Base-by-base conservation (phyloP, 129 eudicot genomes). In the Pulicaria dysenterica region DNA sequence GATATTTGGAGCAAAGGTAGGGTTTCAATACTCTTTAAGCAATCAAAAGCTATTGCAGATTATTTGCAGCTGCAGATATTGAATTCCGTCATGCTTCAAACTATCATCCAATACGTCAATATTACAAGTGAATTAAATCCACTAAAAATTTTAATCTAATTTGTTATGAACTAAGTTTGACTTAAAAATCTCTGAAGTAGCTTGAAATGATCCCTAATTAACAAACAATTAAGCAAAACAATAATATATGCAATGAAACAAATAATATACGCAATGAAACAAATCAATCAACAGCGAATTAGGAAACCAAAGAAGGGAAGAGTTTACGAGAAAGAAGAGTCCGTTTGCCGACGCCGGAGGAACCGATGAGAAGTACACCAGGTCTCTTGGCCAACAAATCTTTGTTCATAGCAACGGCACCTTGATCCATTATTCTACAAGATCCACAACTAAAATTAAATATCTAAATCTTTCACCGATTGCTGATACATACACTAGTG, bases 271-370 rank as follows among this genome's bases (percentile, higher is more conserved):
- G 53, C 39, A 16, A 6, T 8, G 47, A 50, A 41, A 50, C 1
- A 3, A 39, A 17, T 36, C 3, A 65, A 79, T 13, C 3, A 9
- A 53, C 24, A 40, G 45, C 13, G 34, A 12, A 47, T 1, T 40
- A 39, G 3, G 45, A 58, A 43, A 39, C 2, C 3, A 43, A 68
- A 65, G 36, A 17, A 34, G 37, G 66, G 56, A 49, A 66, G 17
- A 11, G 58, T 73, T 67, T 85, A 92, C 97, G 86, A 14, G 97
- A 84, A 59, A 92, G 84, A 70, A 92, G 81, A 64, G 94, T 79
- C 38, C 97, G 95, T 76, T 91, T 92, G 54, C 96, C 96, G 54
- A 92, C 98, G 83, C 83, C 84, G 56, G 96, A 84, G 76, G 95
- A 80, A 53, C 98, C 98, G 74, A 92, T 48, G 39, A 92, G 60